Base-by-base conservation (phyloP, 805 yeast species). In the Pichia thaimueangensis region DNA sequence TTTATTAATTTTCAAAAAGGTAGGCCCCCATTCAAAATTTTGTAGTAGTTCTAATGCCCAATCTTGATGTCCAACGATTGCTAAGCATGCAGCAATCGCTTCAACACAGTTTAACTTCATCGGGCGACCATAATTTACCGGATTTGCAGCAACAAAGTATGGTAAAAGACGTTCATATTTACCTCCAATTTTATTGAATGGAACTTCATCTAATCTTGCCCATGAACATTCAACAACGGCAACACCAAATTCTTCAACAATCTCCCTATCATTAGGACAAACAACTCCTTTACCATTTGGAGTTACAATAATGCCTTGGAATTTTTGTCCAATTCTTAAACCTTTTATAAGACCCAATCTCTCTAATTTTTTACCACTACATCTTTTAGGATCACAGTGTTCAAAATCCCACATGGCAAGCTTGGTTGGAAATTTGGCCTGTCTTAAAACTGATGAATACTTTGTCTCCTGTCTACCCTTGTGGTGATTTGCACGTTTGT, bases 331-430 rank as follows among this genome's bases (percentile, higher is more conserved):
- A n/a, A 93, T 77, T 47, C 94, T 68, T 47, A 93, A 59, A 41
- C 77, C 76, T 47, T 78, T 77, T 39, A 93, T 89, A 17, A 87
- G 64, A 1, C 97, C 97, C 17, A 91, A 62, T 42, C 97, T 71
- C 56, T 87, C 96, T 24, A 93, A 69, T 59, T 88, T 89, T 67
- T 93, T 93, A 16, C 98, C 98, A 51, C 94, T 82, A 60, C 98
- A 93, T 58, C 97, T 73, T 58, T 93, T 93, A 1, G 98, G 98
- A 64, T 93, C 98, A 67, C 98, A 93, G 59, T 93, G 98, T 51
- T 89, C 96, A 58, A 93, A 93, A 61, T 93, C 98, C 96, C 98
- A 91, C 98, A 91, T 91, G 15, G 96, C 97, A 48, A 89, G 62
- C 56, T 86, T 88, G 27, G 83, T 82, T 1, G 95, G 96, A 56